A percentile compares a stretch with the other conserved stretches of the same genome.
Conservation (phyloP, 305 asterid genomes). For the Rubia balearica region DNA sequence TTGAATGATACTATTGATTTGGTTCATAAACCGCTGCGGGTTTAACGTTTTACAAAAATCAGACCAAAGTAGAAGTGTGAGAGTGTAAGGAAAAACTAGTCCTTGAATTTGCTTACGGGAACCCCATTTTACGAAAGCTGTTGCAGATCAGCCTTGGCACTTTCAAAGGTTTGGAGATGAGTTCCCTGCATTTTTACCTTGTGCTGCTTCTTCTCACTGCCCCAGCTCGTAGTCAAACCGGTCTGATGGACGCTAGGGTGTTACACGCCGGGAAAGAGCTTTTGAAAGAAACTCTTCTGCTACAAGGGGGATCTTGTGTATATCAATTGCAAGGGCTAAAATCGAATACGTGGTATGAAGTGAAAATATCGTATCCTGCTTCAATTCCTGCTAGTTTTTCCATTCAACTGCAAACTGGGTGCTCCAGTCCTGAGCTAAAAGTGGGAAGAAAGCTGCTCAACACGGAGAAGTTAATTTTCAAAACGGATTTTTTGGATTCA, state of each 20-base stretch:
- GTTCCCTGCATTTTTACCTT: not conserved
- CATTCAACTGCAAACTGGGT: not conserved
- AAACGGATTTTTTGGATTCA: not conserved
- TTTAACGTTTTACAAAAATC: too few relatives aligned
- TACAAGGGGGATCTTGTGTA: slow-evolving; percentile 48
- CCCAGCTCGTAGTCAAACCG: slow-evolving; percentile 1
- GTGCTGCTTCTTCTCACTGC: slow-evolving; percentile 9
- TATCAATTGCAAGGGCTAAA: slow-evolving; percentile 58
- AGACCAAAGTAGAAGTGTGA: too few relatives aligned
- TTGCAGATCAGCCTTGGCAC: too few relatives aligned
- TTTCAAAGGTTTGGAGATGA: slow-evolving; percentile 2
- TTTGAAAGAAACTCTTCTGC: slow-evolving; percentile 49
- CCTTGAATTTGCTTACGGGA: too few relatives aligned
- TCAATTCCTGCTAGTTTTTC: slow-evolving; percentile 23
- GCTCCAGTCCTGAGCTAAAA: not conserved
- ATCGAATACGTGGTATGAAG: slow-evolving; percentile 68
- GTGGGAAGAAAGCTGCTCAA: slow-evolving; percentile 11
- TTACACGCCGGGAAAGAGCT: slow-evolving; percentile 63
- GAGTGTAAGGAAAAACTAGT: too few relatives aligned
- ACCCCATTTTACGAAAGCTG: too few relatives aligned
- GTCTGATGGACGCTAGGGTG: slow-evolving; percentile 26
- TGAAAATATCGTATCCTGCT: slow-evolving; percentile 91
- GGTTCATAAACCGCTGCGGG: too few relatives aligned
- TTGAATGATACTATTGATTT: too few relatives aligned
- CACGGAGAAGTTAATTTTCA: slow-evolving; percentile 10